Percentiles rank a stretch among this genome's conserved stretches.
phyloP scores from a whole-genome alignment of 306 rosid species.

The Pachyrhizus erosus region DNA sequence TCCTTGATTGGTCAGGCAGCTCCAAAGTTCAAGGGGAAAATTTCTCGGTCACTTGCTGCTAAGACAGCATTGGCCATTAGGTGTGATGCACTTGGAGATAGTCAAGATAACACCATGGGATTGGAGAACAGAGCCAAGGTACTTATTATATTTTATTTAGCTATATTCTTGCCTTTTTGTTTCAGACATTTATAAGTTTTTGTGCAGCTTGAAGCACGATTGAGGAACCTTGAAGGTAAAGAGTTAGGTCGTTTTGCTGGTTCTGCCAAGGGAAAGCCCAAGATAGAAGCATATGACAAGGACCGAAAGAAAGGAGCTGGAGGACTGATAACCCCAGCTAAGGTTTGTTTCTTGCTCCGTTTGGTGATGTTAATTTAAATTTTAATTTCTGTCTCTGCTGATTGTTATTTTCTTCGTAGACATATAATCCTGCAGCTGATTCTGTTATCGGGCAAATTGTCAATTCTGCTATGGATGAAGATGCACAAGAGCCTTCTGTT shows the following conservation, averaged over 20 bases:
- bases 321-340: slow-evolving; percentile 80
- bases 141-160: not conserved
- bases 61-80: slow-evolving; percentile 85
- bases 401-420: slow-evolving; percentile 53
- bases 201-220: slow-evolving; percentile 74
- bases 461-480: slow-evolving; percentile 49
- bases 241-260: slow-evolving; percentile 84
- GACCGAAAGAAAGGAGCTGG: slow-evolving; percentile 86
- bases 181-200: slow-evolving; percentile 2
- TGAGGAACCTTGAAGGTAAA: slow-evolving; percentile 87
- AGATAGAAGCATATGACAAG: slow-evolving; percentile 88
- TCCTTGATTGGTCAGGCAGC: slow-evolving; percentile 94
- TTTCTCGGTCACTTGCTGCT: slow-evolving; percentile 91
- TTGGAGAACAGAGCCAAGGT: slow-evolving; percentile 88
- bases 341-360: slow-evolving; percentile 55
- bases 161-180: not conserved
- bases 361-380: not conserved
- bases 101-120: slow-evolving; percentile 83
- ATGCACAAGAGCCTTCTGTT: slow-evolving; percentile 46
- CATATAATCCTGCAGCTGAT: slow-evolving; percentile 88
- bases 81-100: slow-evolving; percentile 86
- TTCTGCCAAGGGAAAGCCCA: slow-evolving; percentile 92
- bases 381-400: not conserved
- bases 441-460: slow-evolving; percentile 57
- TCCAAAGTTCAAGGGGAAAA: slow-evolving; percentile 87